Percentiles rank a stretch among this genome's conserved stretches.
These are phyloP conservation scores for Meira nashicola DNA, from an alignment of 1,284 basidiomycete species.

Conservation along the genomic window DNA sequence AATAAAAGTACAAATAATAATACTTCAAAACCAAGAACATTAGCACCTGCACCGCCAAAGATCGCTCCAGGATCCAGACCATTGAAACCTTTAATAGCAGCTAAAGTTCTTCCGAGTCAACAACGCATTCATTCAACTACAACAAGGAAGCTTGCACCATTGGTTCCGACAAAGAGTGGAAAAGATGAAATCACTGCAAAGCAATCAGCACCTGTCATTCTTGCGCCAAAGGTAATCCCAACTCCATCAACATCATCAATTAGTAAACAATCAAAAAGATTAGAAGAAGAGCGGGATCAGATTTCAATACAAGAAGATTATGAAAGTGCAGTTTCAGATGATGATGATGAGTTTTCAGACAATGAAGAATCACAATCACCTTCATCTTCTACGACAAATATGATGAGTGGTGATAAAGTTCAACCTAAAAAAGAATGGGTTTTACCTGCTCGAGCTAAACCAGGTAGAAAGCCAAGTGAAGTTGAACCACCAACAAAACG, in stretches of 20 bases:
- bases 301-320: not conserved
- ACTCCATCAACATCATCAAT: too few relatives aligned
- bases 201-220: too few relatives aligned
- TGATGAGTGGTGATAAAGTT: slow-evolving; percentile 12
- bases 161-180: not conserved
- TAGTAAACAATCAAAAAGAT: too few relatives aligned
- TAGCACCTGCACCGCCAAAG: not conserved
- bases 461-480: slow-evolving; percentile 49
- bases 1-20: too few relatives aligned
- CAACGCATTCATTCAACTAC: not conserved
- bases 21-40: not conserved
- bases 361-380: not conserved
- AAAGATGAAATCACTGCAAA: too few relatives aligned
- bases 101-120: not conserved
- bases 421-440: slow-evolving; percentile 50
- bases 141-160: not conserved
- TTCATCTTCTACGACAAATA: slow-evolving; percentile 10
- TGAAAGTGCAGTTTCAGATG: not conserved
- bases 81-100: not conserved
- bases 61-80: not conserved
- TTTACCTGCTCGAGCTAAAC: slow-evolving; percentile 47
- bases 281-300: too few relatives aligned
- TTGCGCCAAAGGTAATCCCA: too few relatives aligned
- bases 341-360: not conserved
- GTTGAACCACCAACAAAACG: slow-evolving; percentile 49